Percentiles rank a stretch among this genome's conserved stretches.
Evolutionary conservation across 257 asterid species (phyloP).

Genomic region (Cordia subcordata): DNA sequence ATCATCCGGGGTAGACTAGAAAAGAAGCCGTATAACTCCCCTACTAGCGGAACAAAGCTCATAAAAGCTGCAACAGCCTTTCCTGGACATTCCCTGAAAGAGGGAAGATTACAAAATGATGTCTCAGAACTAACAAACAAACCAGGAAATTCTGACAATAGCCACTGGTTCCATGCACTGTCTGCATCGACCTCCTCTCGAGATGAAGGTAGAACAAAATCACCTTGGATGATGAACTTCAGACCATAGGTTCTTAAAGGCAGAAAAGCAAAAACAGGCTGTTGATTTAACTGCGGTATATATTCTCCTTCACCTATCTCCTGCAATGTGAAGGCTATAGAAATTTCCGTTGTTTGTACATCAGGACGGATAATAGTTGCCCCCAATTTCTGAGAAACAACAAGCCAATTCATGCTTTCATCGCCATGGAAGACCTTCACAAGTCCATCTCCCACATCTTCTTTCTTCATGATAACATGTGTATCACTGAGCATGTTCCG

Average conservation of each 20-base stretch:
- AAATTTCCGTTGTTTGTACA: constrained; percentile 68
- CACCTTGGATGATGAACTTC: constrained; percentile 93
- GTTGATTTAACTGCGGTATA: constrained; percentile 63
- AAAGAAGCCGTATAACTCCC: constrained; percentile 95
- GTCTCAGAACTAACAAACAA: constrained; percentile 73
- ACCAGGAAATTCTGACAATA: constrained; percentile 77
- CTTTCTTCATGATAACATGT: constrained; percentile 69
- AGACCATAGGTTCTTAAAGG: constrained; percentile 95
- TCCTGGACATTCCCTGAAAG: constrained; percentile 60
- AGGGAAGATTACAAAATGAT: constrained; percentile 78
- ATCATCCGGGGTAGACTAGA: constrained; percentile 77
- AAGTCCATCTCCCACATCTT: constrained; percentile 69
- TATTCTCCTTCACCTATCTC: constrained; percentile 55
- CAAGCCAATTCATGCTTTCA: constrained; percentile 84
- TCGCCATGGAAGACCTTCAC: constrained; percentile 65
- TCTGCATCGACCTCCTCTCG: constrained; percentile 95
- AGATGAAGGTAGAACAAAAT: constrained; percentile 94
- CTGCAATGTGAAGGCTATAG: constrained; percentile 76
- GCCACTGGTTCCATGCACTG: constrained; percentile 98
- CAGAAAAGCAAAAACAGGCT: constrained; percentile 96
- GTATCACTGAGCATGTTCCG: constrained; percentile 64
- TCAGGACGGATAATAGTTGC: constrained; percentile 57
- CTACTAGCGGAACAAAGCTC: constrained; percentile 81
- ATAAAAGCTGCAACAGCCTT: constrained; percentile 74
- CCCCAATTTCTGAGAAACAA: constrained; percentile 60